Conservation (phyloP, 2,329 filamentous ascomycete genomes). For the Lithohypha guttulata region DNA sequence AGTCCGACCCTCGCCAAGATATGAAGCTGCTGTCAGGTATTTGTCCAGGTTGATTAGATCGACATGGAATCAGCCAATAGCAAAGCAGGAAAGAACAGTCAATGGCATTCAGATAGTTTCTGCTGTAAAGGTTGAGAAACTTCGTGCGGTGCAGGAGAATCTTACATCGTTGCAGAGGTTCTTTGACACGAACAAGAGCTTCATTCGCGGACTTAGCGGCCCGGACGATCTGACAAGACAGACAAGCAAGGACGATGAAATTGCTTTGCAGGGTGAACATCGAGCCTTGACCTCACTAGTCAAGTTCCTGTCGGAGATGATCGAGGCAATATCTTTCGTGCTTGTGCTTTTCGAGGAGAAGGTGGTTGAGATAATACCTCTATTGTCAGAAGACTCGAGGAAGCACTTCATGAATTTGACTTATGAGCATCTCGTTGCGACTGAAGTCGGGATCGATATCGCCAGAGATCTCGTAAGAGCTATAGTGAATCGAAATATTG, state of each 20-base stretch:
- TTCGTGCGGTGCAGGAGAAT: conserved; percentile 68
- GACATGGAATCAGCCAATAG: conserved; percentile 73
- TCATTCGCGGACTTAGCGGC: conserved; percentile 89
- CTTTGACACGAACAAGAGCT: conserved; percentile 72
- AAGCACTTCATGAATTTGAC: conserved; percentile 65
- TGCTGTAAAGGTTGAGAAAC: conserved; percentile 55
- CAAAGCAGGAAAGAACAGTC: conserved; percentile 44
- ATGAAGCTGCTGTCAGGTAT: conserved; percentile 80
- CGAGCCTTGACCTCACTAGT: conserved; percentile 80
- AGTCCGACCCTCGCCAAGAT: conserved; percentile 76
- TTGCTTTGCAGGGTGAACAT: conserved; percentile 87
- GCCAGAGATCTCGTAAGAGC: conserved; percentile 93
- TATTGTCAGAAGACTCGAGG: conserved; percentile 60
- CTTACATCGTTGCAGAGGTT: conserved; percentile 71
- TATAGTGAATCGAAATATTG: conserved; percentile 95
- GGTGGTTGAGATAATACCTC: conserved; percentile 72
- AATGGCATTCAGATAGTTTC: conserved; percentile 54
- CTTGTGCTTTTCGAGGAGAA: conserved; percentile 90
- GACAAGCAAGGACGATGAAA: conserved; percentile 75
- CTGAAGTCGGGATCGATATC: conserved; percentile 67
- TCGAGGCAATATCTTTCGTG: conserved; percentile 94
- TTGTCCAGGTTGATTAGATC: conserved; percentile 77
- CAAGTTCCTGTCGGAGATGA: conserved; percentile 76
- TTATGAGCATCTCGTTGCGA: conserved; percentile 78
- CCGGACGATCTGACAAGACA: conserved; percentile 72